phyloP scores from a whole-genome alignment of 306 rosid species.

The Styphnolobium japonicum region DNA sequence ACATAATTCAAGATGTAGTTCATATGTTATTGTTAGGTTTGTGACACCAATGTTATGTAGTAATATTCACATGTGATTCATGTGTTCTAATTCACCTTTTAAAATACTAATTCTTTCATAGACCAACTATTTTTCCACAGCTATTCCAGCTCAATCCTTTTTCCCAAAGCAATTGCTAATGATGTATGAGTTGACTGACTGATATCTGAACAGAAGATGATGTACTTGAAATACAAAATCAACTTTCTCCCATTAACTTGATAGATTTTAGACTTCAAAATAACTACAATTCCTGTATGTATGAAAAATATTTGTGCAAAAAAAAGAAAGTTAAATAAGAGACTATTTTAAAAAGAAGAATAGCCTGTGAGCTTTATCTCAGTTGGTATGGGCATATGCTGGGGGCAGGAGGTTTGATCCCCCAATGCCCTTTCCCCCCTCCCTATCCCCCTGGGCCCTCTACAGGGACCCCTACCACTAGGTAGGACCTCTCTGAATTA shows the following conservation, averaged over 20 bases:
- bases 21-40: neutral
- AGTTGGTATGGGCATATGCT: no score
- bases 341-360: no score
- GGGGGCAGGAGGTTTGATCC: no score
- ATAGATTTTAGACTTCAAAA: neutral
- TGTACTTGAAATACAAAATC: neutral
- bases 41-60: neutral
- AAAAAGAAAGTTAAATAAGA: neutral
- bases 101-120: neutral
- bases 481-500: no score
- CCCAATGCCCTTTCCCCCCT: no score
- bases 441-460: no score
- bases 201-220: neutral
- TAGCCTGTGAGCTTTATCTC: no score
- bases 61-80: neutral
- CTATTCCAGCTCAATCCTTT: neutral
- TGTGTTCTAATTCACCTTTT: neutral
- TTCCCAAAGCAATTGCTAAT: neutral
- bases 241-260: neutral
- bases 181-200: no score
- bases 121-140: no score
- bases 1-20: neutral
- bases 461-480: no score
- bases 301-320: neutral
- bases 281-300: neutral